These are phyloP conservation scores for Paramyrothecium sp. DNA, from an alignment of 2,329 filamentous ascomycete species.

Conservation along the genomic window DNA sequence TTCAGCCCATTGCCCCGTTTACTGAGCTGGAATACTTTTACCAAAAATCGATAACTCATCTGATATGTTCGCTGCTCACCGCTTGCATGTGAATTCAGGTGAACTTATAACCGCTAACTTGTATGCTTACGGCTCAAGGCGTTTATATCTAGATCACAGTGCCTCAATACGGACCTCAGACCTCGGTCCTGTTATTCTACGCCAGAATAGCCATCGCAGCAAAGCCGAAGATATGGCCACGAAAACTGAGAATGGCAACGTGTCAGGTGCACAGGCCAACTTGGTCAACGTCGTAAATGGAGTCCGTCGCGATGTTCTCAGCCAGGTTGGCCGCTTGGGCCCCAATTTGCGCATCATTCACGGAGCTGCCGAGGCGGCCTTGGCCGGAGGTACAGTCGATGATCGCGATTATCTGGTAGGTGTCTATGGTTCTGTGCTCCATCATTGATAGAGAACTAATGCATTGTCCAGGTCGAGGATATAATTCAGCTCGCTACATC, in stretches of 20 bases:
- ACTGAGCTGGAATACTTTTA: too few species aligned
- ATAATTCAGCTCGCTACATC: not conserved
- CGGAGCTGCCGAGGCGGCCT: not conserved
- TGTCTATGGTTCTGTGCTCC: not conserved
- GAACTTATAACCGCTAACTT: too few species aligned
- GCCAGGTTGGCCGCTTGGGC: not conserved
- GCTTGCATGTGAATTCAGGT: too few species aligned
- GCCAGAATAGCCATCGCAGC: not conserved
- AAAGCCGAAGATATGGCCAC: not conserved
- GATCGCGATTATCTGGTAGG: not conserved
- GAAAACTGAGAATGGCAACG: not conserved
- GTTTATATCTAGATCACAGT: too few species aligned
- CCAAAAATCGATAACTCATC: too few species aligned
- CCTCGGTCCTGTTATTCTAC: not conserved
- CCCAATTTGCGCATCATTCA: not conserved
- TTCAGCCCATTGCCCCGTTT: too few species aligned
- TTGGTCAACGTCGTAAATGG: not conserved
- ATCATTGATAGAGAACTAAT: too few species aligned
- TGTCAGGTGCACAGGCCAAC: not conserved
- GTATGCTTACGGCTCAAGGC: too few species aligned
- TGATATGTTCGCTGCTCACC: too few species aligned
- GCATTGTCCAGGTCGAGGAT: not conserved
- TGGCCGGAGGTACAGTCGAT: not conserved
- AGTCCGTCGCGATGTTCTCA: not conserved
- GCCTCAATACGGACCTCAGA: too few species aligned